These are phyloP conservation scores for Acmispon strigosus DNA, from an alignment of 306 rosid genomes.

Conservation along the genomic window DNA sequence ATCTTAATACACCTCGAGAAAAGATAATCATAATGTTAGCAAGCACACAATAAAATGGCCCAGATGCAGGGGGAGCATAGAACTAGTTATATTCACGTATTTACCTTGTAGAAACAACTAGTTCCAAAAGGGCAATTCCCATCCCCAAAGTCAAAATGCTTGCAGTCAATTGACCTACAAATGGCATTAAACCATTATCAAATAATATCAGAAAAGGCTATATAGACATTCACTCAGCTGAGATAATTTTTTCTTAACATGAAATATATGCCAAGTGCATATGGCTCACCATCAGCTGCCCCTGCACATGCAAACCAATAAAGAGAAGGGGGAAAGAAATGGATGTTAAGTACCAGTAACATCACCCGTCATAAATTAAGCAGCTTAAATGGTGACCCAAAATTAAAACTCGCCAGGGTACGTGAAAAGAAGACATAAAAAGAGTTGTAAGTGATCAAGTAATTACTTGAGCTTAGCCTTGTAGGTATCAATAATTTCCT, in stretches of 20 bases:
- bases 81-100: neutral
- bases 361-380: neutral
- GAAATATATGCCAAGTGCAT: neutral
- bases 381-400: slow-evolving; percentile 1
- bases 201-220: neutral
- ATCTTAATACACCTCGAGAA: neutral
- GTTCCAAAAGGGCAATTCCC: slow-evolving; percentile 96
- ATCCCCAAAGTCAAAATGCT: slow-evolving; percentile 93
- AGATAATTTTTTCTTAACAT: neutral
- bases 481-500: slow-evolving; percentile 84
- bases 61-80: neutral
- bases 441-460: slow-evolving; percentile 11
- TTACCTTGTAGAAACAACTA: slow-evolving; percentile 97
- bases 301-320: neutral
- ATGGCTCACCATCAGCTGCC: neutral
- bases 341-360: neutral
- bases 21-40: neutral
- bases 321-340: neutral
- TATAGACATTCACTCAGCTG: neutral
- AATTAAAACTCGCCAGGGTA: neutral
- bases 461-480: slow-evolving; percentile 88
- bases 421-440: neutral
- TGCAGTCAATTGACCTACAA: slow-evolving; percentile 92
- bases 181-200: slow-evolving; percentile 3
- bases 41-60: neutral